phyloP scores from a whole-genome alignment of 2,329 filamentous ascomycete species.

The Penicillium oxalicum region DNA sequence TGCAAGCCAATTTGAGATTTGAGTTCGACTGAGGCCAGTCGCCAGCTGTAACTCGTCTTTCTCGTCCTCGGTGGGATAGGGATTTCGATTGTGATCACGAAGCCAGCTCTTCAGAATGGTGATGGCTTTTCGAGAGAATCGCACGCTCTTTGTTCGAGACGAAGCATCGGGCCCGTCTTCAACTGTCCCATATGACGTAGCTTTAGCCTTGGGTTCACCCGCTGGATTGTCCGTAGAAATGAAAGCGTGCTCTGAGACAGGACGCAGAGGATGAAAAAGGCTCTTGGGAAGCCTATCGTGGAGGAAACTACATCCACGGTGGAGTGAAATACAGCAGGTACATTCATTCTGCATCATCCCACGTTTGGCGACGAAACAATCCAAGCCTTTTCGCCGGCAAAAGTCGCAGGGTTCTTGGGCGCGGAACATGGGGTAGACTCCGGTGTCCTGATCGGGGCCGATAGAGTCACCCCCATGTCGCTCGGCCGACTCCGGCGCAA shows the following conservation, averaged over 20 bases:
- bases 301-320: conserved; percentile 44
- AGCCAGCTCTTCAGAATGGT: conserved; percentile 82
- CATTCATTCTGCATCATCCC: conserved; percentile 42
- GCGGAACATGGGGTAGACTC: conserved; percentile 40
- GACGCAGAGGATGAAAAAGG: conserved; percentile 41
- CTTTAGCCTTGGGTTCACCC: conserved; percentile 38
- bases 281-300: conserved; percentile 37
- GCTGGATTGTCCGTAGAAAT: conserved; percentile 35
- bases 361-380: conserved; percentile 43
- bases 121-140: conserved; percentile 75
- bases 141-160: conserved; percentile 60
- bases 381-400: conserved; percentile 42
- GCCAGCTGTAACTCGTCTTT: conserved; percentile 71
- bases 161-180: conserved; percentile 35
- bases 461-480: conserved; percentile 15
- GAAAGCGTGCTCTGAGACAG: conserved; percentile 40
- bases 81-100: conserved; percentile 69
- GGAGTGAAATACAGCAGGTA: conserved; percentile 45
- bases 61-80: conserved; percentile 82
- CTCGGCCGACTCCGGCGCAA: conserved; percentile 18
- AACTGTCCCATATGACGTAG: conserved; percentile 30
- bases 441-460: conserved; percentile 21
- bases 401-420: conserved; percentile 43
- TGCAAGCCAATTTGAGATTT: conserved; percentile 88
- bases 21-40: conserved; percentile 73